Evolutionary conservation across 2,329 filamentous ascomycete genomes (phyloP).

Genomic region (Dactylellina drechsleri): DNA sequence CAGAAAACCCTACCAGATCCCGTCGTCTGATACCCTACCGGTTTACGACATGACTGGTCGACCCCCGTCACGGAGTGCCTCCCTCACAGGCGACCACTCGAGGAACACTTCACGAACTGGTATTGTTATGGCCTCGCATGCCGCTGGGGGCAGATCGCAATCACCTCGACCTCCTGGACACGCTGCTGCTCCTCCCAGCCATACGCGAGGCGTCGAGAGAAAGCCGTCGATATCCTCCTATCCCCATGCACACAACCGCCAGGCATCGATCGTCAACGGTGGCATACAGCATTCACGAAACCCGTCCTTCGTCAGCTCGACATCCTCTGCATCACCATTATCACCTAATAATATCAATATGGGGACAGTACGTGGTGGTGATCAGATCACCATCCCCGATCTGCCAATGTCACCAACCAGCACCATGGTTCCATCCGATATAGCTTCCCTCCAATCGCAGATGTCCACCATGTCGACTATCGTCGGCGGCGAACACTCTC

Average conservation of each 20-base stretch:
- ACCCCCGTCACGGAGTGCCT: conserved; percentile 54
- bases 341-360: conserved; percentile 56
- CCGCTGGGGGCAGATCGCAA: conserved; percentile 43
- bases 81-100: conserved; percentile 49
- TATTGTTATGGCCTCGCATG: conserved; percentile 50
- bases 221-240: conserved; percentile 54
- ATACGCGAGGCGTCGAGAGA: conserved; percentile 37
- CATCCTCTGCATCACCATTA: conserved; percentile 57
- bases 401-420: conserved; percentile 58
- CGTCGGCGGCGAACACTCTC: conserved; percentile 41
- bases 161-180: conserved; percentile 53
- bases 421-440: conserved; percentile 54
- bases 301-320: conserved; percentile 58
- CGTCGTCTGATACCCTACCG: conserved; percentile 35
- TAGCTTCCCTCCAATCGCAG: conserved; percentile 56
- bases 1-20: conserved; percentile 26
- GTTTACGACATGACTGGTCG: conserved; percentile 50
- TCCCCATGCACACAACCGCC: conserved; percentile 86
- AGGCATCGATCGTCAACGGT: conserved; percentile 97
- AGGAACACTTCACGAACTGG: conserved; percentile 51
- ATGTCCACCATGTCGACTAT: conserved; percentile 55
- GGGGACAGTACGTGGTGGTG: conserved; percentile 54
- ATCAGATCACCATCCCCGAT: conserved; percentile 58
- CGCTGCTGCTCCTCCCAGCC: conserved; percentile 20
- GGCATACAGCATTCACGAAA: conserved; percentile 79